Evolutionary conservation across 1,284 basidiomycete species (phyloP).

Genomic region (Salmacisia buchloeana): DNA sequence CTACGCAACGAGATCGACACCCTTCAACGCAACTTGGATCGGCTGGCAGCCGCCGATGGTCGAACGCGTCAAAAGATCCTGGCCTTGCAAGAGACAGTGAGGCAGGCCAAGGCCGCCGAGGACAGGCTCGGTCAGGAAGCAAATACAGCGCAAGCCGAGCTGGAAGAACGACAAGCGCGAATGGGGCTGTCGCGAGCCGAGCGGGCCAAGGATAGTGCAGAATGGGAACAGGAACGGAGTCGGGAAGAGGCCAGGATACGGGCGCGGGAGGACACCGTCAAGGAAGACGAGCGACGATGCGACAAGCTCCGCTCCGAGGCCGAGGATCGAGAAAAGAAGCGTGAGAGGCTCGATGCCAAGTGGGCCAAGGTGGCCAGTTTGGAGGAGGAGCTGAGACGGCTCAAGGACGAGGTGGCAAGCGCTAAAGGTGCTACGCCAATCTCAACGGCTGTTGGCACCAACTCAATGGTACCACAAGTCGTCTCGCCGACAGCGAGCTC

Average conservation of each 20-base stretch:
- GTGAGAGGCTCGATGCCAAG: neutral
- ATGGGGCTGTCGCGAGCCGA: neutral
- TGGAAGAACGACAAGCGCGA: neutral
- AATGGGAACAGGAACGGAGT: neutral
- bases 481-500: too few species aligned
- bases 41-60: neutral
- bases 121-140: neutral
- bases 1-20: conserved; percentile 8
- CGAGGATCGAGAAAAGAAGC: neutral
- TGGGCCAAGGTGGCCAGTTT: conserved; percentile 7
- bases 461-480: too few species aligned
- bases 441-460: neutral
- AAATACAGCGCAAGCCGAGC: neutral
- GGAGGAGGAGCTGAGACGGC: neutral
- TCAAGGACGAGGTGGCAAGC: neutral
- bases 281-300: neutral
- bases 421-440: neutral
- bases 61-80: neutral
- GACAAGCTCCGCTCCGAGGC: neutral
- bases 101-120: conserved; percentile 4
- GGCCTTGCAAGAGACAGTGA: conserved; percentile 1
- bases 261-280: neutral
- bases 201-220: neutral
- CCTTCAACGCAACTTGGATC: neutral
- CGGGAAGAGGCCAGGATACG: neutral